A percentile compares a stretch with the other conserved stretches of the same genome.
Conservation (phyloP, 371 early-diverging fungal genomes). For the Zychaea mexicana region DNA sequence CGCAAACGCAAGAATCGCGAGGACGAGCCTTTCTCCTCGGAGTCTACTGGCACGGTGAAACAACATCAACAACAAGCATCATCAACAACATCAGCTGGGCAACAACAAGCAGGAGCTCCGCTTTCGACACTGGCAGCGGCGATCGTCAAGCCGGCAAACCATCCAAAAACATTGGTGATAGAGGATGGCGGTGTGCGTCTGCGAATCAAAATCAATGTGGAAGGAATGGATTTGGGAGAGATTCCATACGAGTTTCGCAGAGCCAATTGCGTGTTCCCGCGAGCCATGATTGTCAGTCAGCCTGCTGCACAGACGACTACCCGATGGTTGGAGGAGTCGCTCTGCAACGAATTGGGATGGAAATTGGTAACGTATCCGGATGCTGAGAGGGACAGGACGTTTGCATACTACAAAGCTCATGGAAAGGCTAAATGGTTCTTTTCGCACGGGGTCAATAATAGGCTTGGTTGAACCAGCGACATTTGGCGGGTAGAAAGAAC, state of each 20-base stretch:
- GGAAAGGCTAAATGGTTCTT: slow-evolving; percentile 3
- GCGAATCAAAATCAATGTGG: slow-evolving; percentile 47
- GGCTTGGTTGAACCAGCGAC: slow-evolving; percentile 53
- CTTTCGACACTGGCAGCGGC: slow-evolving; percentile 32
- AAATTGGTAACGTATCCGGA: slow-evolving; percentile 37
- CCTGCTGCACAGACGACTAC: slow-evolving; percentile 11
- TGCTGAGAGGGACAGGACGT: background rate
- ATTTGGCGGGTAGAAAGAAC: slow-evolving; percentile 45
- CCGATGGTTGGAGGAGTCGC: slow-evolving; percentile 43
- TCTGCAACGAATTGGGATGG: slow-evolving; percentile 54
- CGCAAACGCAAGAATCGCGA: slow-evolving; percentile 48
- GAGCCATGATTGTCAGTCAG: slow-evolving; percentile 34
- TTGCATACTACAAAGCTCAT: no score
- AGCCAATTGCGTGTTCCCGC: slow-evolving; percentile 44
- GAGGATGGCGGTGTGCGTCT: slow-evolving; percentile 38
- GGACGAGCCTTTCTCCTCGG: background rate
- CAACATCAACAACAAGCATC: no score
- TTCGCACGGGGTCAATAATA: slow-evolving; percentile 14
- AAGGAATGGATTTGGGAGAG: slow-evolving; percentile 39
- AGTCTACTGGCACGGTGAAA: background rate
- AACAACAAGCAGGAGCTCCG: slow-evolving; percentile 14
- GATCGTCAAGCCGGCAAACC: slow-evolving; percentile 36
- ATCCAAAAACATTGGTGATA: slow-evolving; percentile 49
- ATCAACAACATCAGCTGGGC: slow-evolving; percentile 11
- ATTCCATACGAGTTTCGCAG: slow-evolving; percentile 42